Conservation (phyloP, 1,284 basidiomycete species). For the Anthracocystis panici-leucophaei region DNA sequence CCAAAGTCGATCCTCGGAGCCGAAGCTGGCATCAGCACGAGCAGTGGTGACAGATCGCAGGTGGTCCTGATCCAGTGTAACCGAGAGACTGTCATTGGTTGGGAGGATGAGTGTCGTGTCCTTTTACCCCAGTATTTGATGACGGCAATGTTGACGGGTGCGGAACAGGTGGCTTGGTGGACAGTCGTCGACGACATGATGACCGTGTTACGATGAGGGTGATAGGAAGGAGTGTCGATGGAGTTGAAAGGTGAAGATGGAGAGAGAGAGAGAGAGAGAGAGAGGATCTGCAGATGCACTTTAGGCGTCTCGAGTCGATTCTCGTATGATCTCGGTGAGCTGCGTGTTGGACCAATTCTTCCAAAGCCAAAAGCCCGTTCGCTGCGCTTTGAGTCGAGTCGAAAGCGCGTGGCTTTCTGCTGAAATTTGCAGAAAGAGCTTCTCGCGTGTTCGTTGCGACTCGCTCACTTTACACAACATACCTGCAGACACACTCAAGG, state of each 20-base stretch:
- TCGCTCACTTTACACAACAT: neutral
- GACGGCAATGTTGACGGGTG: slow-evolving; percentile 95
- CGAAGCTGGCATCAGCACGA: slow-evolving; percentile 82
- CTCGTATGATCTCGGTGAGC: slow-evolving; percentile 27
- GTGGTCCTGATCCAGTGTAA: slow-evolving; percentile 96
- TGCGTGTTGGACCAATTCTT: slow-evolving; percentile 38
- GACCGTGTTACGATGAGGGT: neutral
- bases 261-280: neutral
- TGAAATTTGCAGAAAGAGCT: neutral
- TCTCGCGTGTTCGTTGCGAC: slow-evolving; percentile 2
- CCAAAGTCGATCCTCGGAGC: slow-evolving; percentile 82
- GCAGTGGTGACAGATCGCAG: slow-evolving; percentile 93
- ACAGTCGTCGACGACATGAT: slow-evolving; percentile 71
- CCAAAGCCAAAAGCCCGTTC: slow-evolving; percentile 19
- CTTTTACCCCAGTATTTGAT: slow-evolving; percentile 98
- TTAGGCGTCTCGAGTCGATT: slow-evolving; percentile 11
- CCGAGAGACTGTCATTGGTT: slow-evolving; percentile 96
- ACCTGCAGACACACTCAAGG: neutral
- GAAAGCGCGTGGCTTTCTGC: neutral
- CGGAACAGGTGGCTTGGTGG: slow-evolving; percentile 88
- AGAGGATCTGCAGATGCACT: neutral
- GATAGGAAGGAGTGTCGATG: neutral
- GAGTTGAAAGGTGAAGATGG: neutral
- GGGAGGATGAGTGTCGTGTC: slow-evolving; percentile 94
- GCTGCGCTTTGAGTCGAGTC: slow-evolving; percentile 1